Conservation (phyloP, 495 filamentous ascomycete genomes). For the Aspergillus bertholletiae region DNA sequence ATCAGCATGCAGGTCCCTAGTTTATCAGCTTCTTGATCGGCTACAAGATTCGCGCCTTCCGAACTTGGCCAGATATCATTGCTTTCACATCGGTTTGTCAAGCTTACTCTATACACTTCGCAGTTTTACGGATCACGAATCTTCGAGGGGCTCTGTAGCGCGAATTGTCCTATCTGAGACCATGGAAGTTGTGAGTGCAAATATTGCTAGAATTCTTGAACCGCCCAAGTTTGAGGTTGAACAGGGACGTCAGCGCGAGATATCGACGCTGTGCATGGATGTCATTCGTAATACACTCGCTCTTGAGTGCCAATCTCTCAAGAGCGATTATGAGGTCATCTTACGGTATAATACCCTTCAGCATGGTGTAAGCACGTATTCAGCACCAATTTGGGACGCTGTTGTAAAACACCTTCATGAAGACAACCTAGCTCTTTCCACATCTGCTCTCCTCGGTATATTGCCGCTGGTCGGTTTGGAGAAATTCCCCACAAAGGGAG, state of each 20-base stretch:
- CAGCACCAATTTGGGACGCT: constrained; percentile 69
- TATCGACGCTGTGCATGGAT: constrained; percentile 45
- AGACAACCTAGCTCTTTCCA: constrained; percentile 62
- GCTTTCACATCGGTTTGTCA: constrained; percentile 47
- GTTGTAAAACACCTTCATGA: constrained; percentile 65
- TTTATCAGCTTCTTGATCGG: constrained; percentile 63
- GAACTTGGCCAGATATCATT: constrained; percentile 41
- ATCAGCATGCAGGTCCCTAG: constrained; percentile 66
- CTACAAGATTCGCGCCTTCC: constrained; percentile 54
- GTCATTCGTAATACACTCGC: constrained; percentile 68
- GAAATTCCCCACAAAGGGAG: constrained; percentile 55
- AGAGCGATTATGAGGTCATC: constrained; percentile 67
- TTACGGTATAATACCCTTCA: constrained; percentile 56
- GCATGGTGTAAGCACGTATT: constrained; percentile 61
- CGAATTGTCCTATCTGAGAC: constrained; percentile 52
- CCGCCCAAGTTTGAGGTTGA: constrained; percentile 41
- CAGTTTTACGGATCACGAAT: constrained; percentile 49
- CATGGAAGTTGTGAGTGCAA: constrained; percentile 46
- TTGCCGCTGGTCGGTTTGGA: constrained; percentile 67
- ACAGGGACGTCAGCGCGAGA: constrained; percentile 31
- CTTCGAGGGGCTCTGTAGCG: constrained; percentile 45
- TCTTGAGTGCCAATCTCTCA: constrained; percentile 71
- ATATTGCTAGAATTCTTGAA: constrained; percentile 42
- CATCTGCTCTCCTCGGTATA: constrained; percentile 66
- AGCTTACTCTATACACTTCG: constrained; percentile 49